These are phyloP conservation scores for Penicillium ucsense DNA, from an alignment of 495 filamentous ascomycete genomes.

Conservation along the genomic window DNA sequence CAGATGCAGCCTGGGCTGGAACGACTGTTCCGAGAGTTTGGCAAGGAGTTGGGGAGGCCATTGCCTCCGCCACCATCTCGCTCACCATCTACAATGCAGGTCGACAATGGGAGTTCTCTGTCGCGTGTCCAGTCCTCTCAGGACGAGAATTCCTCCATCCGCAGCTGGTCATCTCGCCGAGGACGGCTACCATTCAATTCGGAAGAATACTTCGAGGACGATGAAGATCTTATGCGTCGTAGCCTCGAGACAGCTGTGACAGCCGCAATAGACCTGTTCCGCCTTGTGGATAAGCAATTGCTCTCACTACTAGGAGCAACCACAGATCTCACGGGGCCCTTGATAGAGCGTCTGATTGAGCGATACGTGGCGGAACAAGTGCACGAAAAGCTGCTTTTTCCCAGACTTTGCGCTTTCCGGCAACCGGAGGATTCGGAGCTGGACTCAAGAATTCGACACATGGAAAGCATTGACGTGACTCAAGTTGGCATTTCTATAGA, in stretches of 20 bases:
- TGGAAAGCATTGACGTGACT: constrained; percentile 87
- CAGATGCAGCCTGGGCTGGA: constrained; percentile 95
- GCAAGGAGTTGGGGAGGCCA: constrained; percentile 72
- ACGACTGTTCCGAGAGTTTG: constrained; percentile 83
- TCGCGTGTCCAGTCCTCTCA: constrained; percentile 15
- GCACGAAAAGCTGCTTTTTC: constrained; percentile 77
- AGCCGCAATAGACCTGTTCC: constrained; percentile 89
- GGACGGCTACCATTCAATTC: constrained; percentile 38
- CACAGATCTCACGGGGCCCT: constrained; percentile 84
- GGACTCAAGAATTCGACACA: constrained; percentile 80
- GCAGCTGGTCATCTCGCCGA: constrained; percentile 27
- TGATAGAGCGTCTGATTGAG: constrained; percentile 90
- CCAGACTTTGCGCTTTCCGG: constrained; percentile 67
- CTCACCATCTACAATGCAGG: constrained; percentile 28
- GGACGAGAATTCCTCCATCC: constrained; percentile 27
- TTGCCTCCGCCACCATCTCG: constrained; percentile 67
- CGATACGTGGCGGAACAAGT: constrained; percentile 91
- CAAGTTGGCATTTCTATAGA: constrained; percentile 84
- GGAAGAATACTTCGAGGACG: constrained; percentile 58
- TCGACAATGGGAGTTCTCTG: constrained; percentile 15
- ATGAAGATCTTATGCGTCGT: constrained; percentile 77
- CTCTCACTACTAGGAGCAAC: constrained; percentile 83
- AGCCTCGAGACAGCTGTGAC: constrained; percentile 87
- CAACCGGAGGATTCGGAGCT: constrained; percentile 81
- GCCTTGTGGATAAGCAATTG: constrained; percentile 91